Percentiles rank a stretch among this genome's conserved stretches.
Conservation (phyloP, 2,329 filamentous ascomycete genomes). For the Chalaropsis ovoidea region DNA sequence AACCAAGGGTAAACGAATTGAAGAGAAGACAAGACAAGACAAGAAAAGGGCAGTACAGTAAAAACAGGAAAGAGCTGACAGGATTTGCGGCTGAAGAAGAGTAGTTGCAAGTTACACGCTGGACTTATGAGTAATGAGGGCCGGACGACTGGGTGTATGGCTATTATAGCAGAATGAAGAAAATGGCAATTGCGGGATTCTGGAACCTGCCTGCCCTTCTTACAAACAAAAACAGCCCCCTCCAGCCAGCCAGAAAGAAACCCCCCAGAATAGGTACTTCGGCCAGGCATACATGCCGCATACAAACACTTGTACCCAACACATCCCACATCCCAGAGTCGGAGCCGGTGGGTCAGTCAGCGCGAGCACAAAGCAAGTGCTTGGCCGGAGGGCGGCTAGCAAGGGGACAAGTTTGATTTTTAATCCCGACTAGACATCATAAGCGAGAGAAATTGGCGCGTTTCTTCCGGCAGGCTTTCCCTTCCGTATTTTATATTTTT, state of each 20-base stretch:
- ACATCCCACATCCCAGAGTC: not conserved
- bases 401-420: conserved; percentile 5
- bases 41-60: not conserved
- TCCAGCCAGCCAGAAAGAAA: not conserved
- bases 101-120: not conserved
- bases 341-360: not conserved
- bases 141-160: not conserved
- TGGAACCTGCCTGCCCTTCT: conserved; percentile 7
- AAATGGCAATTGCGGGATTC: not conserved
- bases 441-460: conserved; percentile 3
- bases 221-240: not conserved
- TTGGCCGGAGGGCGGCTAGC: conserved; percentile 9
- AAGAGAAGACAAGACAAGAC: not conserved
- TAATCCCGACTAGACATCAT: not conserved
- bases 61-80: not conserved
- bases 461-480: not conserved
- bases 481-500: not conserved
- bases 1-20: not conserved
- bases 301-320: conserved; percentile 1
- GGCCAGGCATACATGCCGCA: not conserved
- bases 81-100: conserved; percentile 3
- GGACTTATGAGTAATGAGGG: conserved; percentile 1
- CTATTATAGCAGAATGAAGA: not conserved
- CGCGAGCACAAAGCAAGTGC: not conserved
- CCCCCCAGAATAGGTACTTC: not conserved